These are phyloP conservation scores for Phaeophleospora eucalypticola DNA, from an alignment of 2,329 filamentous ascomycete genomes.

Conservation along the genomic window DNA sequence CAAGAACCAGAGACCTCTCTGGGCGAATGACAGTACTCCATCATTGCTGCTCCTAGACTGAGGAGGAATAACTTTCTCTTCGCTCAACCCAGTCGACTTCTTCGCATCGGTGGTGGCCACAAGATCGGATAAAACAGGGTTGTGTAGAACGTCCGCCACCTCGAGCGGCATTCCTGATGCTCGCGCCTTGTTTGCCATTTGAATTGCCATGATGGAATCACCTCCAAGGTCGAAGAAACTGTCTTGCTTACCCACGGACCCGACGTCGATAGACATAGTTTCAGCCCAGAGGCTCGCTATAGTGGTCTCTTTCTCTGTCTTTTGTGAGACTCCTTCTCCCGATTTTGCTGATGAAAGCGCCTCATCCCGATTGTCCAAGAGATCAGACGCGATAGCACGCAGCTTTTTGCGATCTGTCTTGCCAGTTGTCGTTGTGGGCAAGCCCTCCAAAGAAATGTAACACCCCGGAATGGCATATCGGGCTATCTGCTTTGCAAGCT, in stretches of 20 bases:
- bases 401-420: constrained; percentile 3
- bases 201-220: constrained; percentile 41
- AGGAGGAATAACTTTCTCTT: neutral
- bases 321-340: too few relatives aligned
- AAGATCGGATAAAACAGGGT: constrained; percentile 3
- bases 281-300: neutral
- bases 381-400: neutral
- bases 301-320: too few relatives aligned
- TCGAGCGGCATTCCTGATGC: neutral
- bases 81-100: neutral
- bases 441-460: neutral
- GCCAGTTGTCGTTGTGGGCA: constrained; percentile 1
- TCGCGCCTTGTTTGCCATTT: neutral
- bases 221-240: constrained; percentile 44
- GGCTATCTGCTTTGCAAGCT: neutral
- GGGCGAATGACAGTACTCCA: constrained; percentile 6
- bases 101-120: neutral
- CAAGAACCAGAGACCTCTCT: constrained; percentile 8
- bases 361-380: constrained; percentile 1
- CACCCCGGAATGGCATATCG: constrained; percentile 3
- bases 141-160: constrained; percentile 4
- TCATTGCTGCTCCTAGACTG: constrained; percentile 1
- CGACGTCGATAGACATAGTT: neutral
- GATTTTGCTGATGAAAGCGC: too few relatives aligned
- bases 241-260: constrained; percentile 28